Evolutionary conservation across 192 early-diverging fungal species (phyloP).

Genomic region (Coemansia sp.): DNA sequence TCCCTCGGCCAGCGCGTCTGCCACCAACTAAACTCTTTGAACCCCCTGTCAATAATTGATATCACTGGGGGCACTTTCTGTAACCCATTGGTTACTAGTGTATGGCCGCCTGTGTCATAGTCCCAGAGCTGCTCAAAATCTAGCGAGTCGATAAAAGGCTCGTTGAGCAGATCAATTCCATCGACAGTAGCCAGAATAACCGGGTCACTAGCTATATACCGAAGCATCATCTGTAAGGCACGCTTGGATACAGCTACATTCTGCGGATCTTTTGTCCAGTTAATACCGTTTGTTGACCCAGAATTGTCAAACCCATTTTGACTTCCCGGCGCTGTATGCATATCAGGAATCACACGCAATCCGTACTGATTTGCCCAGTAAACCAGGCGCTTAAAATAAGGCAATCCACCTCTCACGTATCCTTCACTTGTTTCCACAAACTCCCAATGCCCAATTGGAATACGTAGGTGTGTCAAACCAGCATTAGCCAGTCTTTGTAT

Average conservation of each 20-base stretch:
- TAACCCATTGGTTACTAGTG: slow-evolving; percentile 23
- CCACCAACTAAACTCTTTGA: slow-evolving; percentile 51
- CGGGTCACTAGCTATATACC: slow-evolving; percentile 52
- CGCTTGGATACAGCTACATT: slow-evolving; percentile 54
- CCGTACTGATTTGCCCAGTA: slow-evolving; percentile 54
- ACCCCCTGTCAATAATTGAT: slow-evolving; percentile 45
- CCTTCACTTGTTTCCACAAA: slow-evolving; percentile 54
- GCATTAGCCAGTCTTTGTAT: slow-evolving; percentile 48
- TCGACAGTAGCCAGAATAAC: slow-evolving; percentile 34
- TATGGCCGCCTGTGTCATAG: slow-evolving; percentile 43
- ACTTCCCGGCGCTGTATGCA: slow-evolving; percentile 58
- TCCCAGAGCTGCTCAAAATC: slow-evolving; percentile 50
- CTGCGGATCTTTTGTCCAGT: slow-evolving; percentile 43
- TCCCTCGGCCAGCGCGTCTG: slow-evolving; percentile 39
- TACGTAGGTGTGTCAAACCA: slow-evolving; percentile 54
- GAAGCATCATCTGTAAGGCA: slow-evolving; percentile 53
- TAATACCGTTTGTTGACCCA: slow-evolving; percentile 41
- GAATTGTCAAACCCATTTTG: slow-evolving; percentile 62
- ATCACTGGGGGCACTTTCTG: slow-evolving; percentile 31
- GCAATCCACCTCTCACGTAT: slow-evolving; percentile 46
- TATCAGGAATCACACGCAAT: slow-evolving; percentile 54
- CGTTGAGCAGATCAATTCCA: slow-evolving; percentile 45
- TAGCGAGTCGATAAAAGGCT: slow-evolving; percentile 39
- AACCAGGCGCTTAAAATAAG: slow-evolving; percentile 47
- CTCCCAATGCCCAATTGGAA: slow-evolving; percentile 62